These are phyloP conservation scores for Rhamnella rubrinervis DNA, from an alignment of 331 rosid genomes.

Conservation along the genomic window DNA sequence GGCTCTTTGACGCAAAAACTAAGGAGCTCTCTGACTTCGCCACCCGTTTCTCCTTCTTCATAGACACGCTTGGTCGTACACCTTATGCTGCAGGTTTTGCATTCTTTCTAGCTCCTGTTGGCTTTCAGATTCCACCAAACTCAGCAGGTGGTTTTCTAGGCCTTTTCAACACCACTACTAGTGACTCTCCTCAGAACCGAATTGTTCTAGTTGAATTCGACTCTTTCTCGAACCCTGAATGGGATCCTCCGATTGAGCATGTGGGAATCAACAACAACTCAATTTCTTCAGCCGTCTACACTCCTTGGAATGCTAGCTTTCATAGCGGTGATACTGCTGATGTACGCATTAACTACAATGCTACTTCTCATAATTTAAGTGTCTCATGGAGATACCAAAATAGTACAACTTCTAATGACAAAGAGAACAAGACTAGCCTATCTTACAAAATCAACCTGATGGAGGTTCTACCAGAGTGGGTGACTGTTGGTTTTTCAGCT, in stretches of 20 bases:
- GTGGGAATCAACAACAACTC: conserved; percentile 36
- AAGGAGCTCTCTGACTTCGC: conserved; percentile 20
- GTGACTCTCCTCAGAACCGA: neutral
- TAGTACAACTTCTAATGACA: no score
- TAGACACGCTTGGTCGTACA: neutral
- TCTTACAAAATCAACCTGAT: neutral
- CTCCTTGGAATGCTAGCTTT: neutral
- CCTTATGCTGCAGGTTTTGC: conserved; percentile 30
- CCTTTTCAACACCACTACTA: conserved; percentile 18
- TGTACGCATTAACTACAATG: conserved; percentile 26
- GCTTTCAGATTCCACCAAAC: neutral
- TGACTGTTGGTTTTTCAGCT: conserved; percentile 1
- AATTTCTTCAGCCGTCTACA: neutral
- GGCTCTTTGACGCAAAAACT: conserved; percentile 29
- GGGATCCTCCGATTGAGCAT: conserved; percentile 36
- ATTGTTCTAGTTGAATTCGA: conserved; percentile 38
- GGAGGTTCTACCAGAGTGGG: neutral
- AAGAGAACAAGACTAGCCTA: neutral
- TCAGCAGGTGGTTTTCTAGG: conserved; percentile 34
- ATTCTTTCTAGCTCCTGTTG: conserved; percentile 31
- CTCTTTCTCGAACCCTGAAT: conserved; percentile 9
- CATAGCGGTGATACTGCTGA: neutral
- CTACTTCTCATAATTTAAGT: neutral
- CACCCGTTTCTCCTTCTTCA: conserved; percentile 32
- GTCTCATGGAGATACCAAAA: conserved; percentile 1